A percentile compares a stretch with the other conserved stretches of the same genome.
Conservation (phyloP, 2,329 filamentous ascomycete species). For the Scedosporium aurantiacum region DNA sequence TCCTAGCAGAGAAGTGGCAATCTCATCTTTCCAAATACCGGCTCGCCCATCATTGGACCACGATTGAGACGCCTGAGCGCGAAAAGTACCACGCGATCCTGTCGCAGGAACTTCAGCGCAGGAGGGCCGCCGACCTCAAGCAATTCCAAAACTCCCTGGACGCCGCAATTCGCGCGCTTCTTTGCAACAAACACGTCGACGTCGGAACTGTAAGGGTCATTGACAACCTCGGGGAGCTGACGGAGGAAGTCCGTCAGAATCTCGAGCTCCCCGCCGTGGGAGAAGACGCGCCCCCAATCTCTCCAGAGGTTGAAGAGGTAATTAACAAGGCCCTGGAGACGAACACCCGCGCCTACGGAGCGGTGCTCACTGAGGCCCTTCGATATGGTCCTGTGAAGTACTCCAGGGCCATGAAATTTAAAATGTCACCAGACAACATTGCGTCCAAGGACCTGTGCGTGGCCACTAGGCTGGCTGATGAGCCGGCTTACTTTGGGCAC, state of each 20-base stretch:
- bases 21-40: no score
- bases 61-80: not conserved
- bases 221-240: not conserved
- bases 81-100: not conserved
- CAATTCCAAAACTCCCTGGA: not conserved
- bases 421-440: not conserved
- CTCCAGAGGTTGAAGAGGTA: not conserved
- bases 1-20: no score
- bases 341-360: not conserved
- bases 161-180: not conserved
- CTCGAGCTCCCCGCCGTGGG: not conserved
- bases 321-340: not conserved
- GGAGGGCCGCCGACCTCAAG: not conserved
- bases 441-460: not conserved
- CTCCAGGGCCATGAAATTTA: not conserved
- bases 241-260: not conserved
- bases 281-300: not conserved
- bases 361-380: not conserved
- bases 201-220: not conserved
- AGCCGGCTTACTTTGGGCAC: conserved; percentile 14
- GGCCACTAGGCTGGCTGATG: not conserved
- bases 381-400: not conserved
- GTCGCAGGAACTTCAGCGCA: not conserved
- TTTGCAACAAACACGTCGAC: not conserved
- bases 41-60: not conserved